Base-by-base conservation (phyloP, 2,329 filamentous ascomycete genomes). In the Ascochyta koolunga region DNA sequence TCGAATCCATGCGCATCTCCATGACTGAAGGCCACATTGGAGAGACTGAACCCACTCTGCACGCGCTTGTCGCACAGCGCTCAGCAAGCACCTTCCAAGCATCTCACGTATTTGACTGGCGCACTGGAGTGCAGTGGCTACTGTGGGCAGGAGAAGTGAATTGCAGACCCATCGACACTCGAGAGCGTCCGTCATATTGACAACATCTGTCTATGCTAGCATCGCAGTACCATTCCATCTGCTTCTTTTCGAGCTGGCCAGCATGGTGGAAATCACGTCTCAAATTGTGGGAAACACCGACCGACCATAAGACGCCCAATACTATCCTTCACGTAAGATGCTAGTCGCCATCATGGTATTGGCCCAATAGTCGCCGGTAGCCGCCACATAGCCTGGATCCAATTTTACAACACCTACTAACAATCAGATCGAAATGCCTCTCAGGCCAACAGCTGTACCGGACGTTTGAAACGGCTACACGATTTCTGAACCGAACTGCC, bases 381-480 rank as follows among this genome's bases (percentile, higher is more conserved):
- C 24, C 27, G 45, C 45, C 31, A n/a, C 10, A 24, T n/a, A 22
- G 25, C 10, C 15, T 8, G n/a, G 22, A 2, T 21, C 45, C 18
- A 45, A 50, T 29, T 22, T 31, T 45, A 41, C 18, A 42, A 46
- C 19, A 38, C 36, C 19, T 24, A 31, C 22, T 35, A 50, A 54
- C 22, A n/a, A 43, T 42, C 22, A 36, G n/a, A 13, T 31, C 32
- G 40, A 40, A 35, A 11, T 15, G 35, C 13, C 32, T 18, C 13
- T 46, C 22, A 50, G 40, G 35, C 51, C 44, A 11, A 35, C 45
- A 45, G 29, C 40, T 32, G 36, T 45, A 16, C 40, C 29, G 40
- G 40, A 38, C 15, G 36, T 45, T 41, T 50, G 51, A 54, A 41
- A 46, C 51, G 16, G 35, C n/a, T 11, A 25, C 19, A 13, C 38